phyloP scores from a whole-genome alignment of 2,329 filamentous ascomycete species.

The Teratosphaeria destructans region DNA sequence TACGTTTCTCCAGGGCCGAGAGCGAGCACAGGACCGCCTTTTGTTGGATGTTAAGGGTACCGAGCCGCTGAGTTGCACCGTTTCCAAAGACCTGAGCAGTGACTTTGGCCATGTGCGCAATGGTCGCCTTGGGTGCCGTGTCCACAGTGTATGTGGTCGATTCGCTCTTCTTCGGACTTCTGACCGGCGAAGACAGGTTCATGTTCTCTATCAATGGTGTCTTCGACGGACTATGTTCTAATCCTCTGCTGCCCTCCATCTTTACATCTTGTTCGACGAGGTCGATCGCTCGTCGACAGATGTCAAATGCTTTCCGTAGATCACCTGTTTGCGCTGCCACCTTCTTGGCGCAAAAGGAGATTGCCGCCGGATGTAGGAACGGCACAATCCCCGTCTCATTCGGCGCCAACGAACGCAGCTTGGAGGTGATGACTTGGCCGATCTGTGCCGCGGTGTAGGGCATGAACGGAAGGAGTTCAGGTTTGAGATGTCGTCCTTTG shows the following conservation, averaged over 20 bases:
- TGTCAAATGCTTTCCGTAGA: conserved; percentile 87
- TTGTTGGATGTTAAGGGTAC: conserved; percentile 86
- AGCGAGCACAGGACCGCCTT: conserved; percentile 89
- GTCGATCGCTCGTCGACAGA: conserved; percentile 81
- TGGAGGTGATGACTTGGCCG: conserved; percentile 72
- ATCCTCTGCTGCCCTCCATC: conserved; percentile 54
- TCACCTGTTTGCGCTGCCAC: conserved; percentile 91
- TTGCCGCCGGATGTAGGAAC: conserved; percentile 86
- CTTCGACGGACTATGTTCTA: conserved; percentile 53
- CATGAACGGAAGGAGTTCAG: conserved; percentile 78
- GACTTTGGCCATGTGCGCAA: conserved; percentile 83
- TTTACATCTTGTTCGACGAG: conserved; percentile 76
- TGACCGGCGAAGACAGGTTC: conserved; percentile 53
- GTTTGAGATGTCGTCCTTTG: conserved; percentile 85
- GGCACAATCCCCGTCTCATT: conserved; percentile 47
- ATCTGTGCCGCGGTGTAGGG: conserved; percentile 86
- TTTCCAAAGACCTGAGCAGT: conserved; percentile 86
- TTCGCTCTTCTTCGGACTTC: conserved; percentile 26
- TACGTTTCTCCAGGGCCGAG: conserved; percentile 72
- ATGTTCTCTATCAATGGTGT: conserved; percentile 70
- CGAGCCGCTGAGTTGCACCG: conserved; percentile 72
- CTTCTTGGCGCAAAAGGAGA: conserved; percentile 89
- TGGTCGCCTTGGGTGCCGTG: conserved; percentile 78
- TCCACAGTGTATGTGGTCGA: conserved; percentile 50
- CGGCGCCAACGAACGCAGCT: conserved; percentile 58